Evolutionary conservation across 164 flowering plant species (phyloP), one percentile per base, ranked within the genome.

Genomic region (Berberis thunbergii): DNA sequence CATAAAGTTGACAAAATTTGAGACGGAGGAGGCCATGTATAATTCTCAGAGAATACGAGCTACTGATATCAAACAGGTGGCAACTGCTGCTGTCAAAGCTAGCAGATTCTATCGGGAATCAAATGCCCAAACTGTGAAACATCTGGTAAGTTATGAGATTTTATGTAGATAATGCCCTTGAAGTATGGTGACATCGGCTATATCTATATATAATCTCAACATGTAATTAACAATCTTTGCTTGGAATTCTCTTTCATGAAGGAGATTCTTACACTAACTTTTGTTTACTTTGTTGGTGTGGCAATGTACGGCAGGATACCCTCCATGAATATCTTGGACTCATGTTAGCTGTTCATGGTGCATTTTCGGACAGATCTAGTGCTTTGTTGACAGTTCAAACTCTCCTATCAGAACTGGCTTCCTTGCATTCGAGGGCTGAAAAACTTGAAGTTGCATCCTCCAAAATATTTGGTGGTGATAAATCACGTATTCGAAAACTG

Each of bases 1-100:
- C 62, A 78, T 95, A 26, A 91, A 95, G 57, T 66, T 95, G 70
- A 80, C 92, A 1, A 95, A 64, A 59, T 91, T 91, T 71, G 99
- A 95, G 78, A 85, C 76, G 1, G 97, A 86, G 77, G 78, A 81
- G 68, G 89, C 94, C n/a, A 41, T 75, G 41, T 69, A 74, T 45
- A 76, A 80, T 66, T 72, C 89, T n/a, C 99, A 95, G 75, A 85
- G 87, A 75, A 72, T 43, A 45, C 63, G 72, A 55, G 72, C 72
- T 10, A 49, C 78, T 68, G 89, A 84, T 59, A 78, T 81, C 80
- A 94, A 83, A 73, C 68, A 57, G 67, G 79, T 89, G 68, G 96
- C 97, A 2, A 94, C 99, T 40, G 90, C 97, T 61, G 80, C 97
- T 64, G 91, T 95, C 50, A 91, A 89, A 80, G 96, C 90, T 8